These are phyloP conservation scores for Vaucheria bursata DNA, from an alignment of 352 stramenopile species.

Conservation along the genomic window DNA sequence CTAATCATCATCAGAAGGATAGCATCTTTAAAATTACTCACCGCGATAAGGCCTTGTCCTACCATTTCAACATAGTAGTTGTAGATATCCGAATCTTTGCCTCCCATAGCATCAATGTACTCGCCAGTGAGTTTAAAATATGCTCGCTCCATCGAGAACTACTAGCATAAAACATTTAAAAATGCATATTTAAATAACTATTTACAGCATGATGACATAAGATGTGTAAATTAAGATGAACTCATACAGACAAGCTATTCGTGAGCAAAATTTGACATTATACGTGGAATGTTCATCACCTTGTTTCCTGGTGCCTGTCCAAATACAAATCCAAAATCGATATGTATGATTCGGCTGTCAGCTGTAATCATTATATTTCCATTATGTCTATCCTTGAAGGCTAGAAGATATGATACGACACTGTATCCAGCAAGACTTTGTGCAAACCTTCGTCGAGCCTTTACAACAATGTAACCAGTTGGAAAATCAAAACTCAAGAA, in stretches of 20 bases:
- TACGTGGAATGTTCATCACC: too few relatives aligned
- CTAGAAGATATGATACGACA: conserved; percentile 93
- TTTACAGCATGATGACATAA: too few relatives aligned
- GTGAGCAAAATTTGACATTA: too few relatives aligned
- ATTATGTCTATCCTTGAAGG: conserved; percentile 99
- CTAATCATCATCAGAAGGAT: too few relatives aligned
- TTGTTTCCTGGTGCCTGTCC: conserved; percentile 92
- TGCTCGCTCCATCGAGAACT: conserved; percentile 96
- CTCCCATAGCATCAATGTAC: conserved; percentile 95
- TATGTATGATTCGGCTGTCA: conserved; percentile 95
- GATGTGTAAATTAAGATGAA: too few relatives aligned
- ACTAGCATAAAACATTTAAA: conserved; percentile 43
- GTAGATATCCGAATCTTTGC: conserved; percentile 62
- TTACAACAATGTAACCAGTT: background rate
- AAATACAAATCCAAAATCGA: conserved; percentile 99
- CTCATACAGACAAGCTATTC: too few relatives aligned
- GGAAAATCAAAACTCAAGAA: too few relatives aligned
- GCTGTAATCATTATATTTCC: conserved; percentile 99
- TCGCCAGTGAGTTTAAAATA: conserved; percentile 98
- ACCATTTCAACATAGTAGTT: conserved; percentile 39
- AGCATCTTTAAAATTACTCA: too few relatives aligned
- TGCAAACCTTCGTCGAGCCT: background rate
- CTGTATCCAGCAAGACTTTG: conserved; percentile 65
- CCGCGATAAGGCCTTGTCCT: conserved; percentile 22
- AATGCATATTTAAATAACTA: too few relatives aligned